phyloP scores from a whole-genome alignment of 192 early-diverging fungal species.

The Coemansia sp. region DNA sequence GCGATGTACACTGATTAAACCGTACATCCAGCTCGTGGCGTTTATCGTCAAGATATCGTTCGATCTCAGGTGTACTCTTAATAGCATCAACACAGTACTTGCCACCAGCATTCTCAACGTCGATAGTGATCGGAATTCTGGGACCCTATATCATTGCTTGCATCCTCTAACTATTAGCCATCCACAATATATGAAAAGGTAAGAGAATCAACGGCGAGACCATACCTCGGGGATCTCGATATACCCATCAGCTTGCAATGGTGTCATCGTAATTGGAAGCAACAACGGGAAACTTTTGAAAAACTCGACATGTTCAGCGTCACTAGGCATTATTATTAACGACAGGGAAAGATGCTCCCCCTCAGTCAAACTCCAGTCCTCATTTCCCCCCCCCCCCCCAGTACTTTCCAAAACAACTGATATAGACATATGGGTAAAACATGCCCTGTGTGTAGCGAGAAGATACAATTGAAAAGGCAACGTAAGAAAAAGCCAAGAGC shows the following conservation, averaged over 20 bases:
- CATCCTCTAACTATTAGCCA: background rate
- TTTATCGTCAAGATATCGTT: conserved; percentile 14
- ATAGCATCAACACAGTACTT: conserved; percentile 32
- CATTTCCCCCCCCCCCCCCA: background rate
- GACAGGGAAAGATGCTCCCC: background rate
- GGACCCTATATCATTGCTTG: conserved; percentile 3
- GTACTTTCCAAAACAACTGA: background rate
- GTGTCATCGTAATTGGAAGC: conserved; percentile 29
- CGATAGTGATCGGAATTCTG: conserved; percentile 23
- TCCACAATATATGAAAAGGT: background rate
- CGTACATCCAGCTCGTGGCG: conserved; percentile 25
- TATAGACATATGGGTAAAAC: background rate
- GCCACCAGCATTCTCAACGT: conserved; percentile 13
- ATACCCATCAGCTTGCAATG: conserved; percentile 40
- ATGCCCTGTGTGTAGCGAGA: background rate
- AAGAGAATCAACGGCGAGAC: background rate
- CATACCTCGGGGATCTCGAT: conserved; percentile 29
- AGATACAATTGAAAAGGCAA: background rate
- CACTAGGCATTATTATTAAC: background rate
- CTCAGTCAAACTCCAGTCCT: background rate
- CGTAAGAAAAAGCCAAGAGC: background rate
- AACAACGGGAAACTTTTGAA: conserved; percentile 46
- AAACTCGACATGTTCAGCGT: conserved; percentile 47
- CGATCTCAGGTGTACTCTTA: conserved; percentile 32
- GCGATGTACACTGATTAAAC: conserved; percentile 44